phyloP scores from a whole-genome alignment of 352 stramenopile species.

The Pythium apleroticum region DNA sequence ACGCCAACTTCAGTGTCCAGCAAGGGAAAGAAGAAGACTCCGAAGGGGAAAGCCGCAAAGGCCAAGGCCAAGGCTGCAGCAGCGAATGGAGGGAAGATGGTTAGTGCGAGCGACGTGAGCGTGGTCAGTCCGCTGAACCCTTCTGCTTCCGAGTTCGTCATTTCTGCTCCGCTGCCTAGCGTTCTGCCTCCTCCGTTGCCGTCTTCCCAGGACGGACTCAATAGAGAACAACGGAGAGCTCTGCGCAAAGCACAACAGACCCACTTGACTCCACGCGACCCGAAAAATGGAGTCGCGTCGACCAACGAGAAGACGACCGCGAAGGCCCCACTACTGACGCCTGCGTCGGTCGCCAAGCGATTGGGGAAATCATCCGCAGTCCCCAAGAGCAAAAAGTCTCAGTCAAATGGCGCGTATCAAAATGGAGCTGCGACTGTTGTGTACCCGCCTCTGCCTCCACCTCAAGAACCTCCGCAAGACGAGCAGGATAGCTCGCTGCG shows the following conservation, averaged over 20 bases:
- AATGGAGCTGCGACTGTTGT: background rate
- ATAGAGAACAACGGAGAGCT: background rate
- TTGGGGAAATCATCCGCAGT: slow-evolving; percentile 7
- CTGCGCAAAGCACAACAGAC: slow-evolving; percentile 2
- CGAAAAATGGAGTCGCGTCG: background rate
- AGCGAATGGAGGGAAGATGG: slow-evolving; percentile 6
- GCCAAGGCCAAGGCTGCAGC: background rate
- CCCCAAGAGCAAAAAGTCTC: slow-evolving; percentile 13
- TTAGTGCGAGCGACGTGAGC: slow-evolving; percentile 1
- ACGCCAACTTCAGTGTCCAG: slow-evolving; percentile 14
- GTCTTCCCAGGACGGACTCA: slow-evolving; percentile 8
- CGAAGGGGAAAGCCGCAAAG: background rate
- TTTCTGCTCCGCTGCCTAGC: background rate
- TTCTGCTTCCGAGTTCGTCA: slow-evolving; percentile 5
- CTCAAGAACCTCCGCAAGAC: background rate
- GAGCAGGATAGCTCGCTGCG: slow-evolving; percentile 12
- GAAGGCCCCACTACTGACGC: slow-evolving; percentile 17
- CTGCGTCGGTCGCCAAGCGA: slow-evolving; percentile 21
- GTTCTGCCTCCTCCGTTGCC: slow-evolving; percentile 19
- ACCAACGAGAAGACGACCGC: background rate
- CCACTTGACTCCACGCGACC: background rate
- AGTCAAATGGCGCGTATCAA: background rate
- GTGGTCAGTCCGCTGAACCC: slow-evolving; percentile 8
- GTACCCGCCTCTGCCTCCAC: background rate
- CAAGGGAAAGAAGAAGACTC: slow-evolving; percentile 14